These are phyloP conservation scores for Oryza australiensis DNA, from an alignment of 176 grass and related monocot genomes.

Conservation along the genomic window DNA sequence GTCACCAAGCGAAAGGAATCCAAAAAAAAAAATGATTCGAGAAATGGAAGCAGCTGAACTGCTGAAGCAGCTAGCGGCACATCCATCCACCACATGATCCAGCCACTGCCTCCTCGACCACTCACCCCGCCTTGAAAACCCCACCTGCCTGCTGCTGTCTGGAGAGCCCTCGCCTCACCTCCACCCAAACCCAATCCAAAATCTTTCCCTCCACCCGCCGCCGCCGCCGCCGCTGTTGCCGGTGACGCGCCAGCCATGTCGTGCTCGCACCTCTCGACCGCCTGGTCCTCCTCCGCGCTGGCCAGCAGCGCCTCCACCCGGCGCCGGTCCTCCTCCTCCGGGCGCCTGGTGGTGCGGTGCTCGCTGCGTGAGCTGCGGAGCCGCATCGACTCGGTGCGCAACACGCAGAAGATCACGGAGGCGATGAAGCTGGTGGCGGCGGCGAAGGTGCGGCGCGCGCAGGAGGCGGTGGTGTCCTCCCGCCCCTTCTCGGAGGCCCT, in stretches of 20 bases:
- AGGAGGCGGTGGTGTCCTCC: constrained; percentile 77
- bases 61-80: neutral
- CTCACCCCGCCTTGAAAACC: constrained; percentile 44
- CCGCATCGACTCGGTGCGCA: constrained; percentile 76
- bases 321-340: constrained; percentile 19
- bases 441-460: constrained; percentile 83
- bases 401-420: constrained; percentile 96
- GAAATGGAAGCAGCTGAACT: neutral
- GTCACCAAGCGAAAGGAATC: neutral
- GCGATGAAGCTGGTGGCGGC: constrained; percentile 94
- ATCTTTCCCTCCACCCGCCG: constrained; percentile 33
- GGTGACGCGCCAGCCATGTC: constrained; percentile 41
- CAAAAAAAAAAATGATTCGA: constrained; percentile 4
- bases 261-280: constrained; percentile 48
- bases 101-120: constrained; percentile 33
- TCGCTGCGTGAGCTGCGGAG: constrained; percentile 61
- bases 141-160: constrained; percentile 6
- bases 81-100: constrained; percentile 52
- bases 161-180: neutral
- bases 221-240: neutral
- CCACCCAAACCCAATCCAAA: constrained; percentile 81
- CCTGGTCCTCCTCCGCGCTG: constrained; percentile 61
- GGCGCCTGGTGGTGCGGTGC: constrained; percentile 53
- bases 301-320: constrained; percentile 43
- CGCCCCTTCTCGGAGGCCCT: constrained; percentile 88